phyloP scores from a whole-genome alignment of 2,329 filamentous ascomycete species.

The Penicillium sp. region DNA sequence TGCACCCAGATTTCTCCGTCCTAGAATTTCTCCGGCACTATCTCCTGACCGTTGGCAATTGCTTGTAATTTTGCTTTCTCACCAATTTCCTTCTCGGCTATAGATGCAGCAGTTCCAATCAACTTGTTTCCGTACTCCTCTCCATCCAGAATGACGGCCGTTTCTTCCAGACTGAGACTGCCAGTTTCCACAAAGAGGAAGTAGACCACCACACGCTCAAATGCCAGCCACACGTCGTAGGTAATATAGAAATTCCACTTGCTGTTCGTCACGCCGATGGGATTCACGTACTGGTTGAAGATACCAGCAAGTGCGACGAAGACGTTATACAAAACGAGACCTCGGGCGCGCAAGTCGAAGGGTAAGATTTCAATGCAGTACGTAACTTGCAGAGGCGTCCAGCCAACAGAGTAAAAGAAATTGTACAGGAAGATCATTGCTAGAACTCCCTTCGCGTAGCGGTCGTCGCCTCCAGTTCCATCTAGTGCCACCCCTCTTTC shows the following conservation, averaged over 20 bases:
- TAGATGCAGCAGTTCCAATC: background rate
- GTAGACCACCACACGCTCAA: constrained; percentile 33
- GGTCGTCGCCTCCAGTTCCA: background rate
- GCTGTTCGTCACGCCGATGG: constrained; percentile 15
- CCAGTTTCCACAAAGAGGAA: constrained; percentile 37
- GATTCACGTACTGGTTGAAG: constrained; percentile 49
- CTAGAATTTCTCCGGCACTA: background rate
- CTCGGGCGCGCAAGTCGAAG: constrained; percentile 56
- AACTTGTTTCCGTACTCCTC: constrained; percentile 17
- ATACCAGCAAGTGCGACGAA: constrained; percentile 43
- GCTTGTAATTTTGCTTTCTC: background rate
- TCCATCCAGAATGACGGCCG: constrained; percentile 32
- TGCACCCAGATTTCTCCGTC: background rate
- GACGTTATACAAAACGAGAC: constrained; percentile 48
- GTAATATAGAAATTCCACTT: constrained; percentile 34
- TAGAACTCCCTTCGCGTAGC: constrained; percentile 48
- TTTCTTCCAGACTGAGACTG: constrained; percentile 20
- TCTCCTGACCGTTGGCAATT: background rate
- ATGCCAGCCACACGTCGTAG: constrained; percentile 30
- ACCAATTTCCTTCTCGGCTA: background rate
- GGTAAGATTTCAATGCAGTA: constrained; percentile 50
- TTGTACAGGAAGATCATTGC: constrained; percentile 48
- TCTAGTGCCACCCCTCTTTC: constrained; percentile 7
- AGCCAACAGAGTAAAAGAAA: constrained; percentile 44
- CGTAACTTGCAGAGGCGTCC: constrained; percentile 10